Percentiles rank a stretch among this genome's conserved stretches.
phyloP scores from a whole-genome alignment of 345 rosid genomes.

The Abelmoschus esculentus region DNA sequence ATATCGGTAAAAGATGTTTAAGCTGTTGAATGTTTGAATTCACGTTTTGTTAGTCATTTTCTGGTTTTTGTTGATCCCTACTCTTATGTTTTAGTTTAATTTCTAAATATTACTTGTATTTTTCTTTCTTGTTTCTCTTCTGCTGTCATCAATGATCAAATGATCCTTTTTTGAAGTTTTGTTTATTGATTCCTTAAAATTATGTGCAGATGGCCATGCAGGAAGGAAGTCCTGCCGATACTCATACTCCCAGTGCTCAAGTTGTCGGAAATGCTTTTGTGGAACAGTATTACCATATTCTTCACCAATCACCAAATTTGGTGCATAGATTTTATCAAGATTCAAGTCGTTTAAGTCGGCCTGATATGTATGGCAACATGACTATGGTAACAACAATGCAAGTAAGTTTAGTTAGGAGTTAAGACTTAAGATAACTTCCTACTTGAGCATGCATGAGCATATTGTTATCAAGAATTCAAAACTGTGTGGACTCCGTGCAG shows the following conservation, averaged over 20 bases:
- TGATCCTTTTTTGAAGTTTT: neutral
- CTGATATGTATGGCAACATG: conserved; percentile 43
- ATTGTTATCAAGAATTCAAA: neutral
- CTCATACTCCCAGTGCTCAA: conserved; percentile 30
- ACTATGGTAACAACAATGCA: conserved; percentile 52
- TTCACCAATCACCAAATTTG: conserved; percentile 48
- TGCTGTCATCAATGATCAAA: neutral
- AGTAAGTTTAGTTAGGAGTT: conserved; percentile 23
- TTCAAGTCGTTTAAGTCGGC: conserved; percentile 54
- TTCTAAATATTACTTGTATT: neutral
- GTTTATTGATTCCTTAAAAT: neutral
- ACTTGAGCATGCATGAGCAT: too few species aligned
- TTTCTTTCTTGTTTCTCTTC: neutral
- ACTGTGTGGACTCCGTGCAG: neutral
- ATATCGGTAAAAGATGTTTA: neutral
- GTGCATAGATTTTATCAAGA: conserved; percentile 66
- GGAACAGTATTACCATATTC: conserved; percentile 61
- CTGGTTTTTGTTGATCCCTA: neutral
- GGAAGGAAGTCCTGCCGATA: conserved; percentile 29
- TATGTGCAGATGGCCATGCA: conserved; percentile 46
- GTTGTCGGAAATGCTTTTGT: conserved; percentile 66
- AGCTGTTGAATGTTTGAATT: neutral
- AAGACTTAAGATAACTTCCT: neutral
- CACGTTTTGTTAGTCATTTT: neutral
- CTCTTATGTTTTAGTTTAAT: neutral